Conservation (phyloP, 1,284 basidiomycete genomes). For the Marasmius fiardii region DNA sequence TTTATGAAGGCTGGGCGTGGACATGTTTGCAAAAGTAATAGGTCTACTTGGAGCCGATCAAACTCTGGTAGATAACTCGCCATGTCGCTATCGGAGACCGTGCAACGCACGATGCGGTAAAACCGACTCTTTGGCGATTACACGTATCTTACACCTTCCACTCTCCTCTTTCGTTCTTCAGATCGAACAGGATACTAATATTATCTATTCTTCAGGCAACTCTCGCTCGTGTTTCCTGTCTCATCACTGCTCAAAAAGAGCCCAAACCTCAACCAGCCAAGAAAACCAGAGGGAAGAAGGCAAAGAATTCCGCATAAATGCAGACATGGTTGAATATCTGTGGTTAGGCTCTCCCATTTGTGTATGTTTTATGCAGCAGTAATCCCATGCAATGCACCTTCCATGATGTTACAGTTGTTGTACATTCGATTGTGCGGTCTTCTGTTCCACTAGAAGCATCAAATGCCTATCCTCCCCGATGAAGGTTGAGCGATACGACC, state of each 20-base stretch:
- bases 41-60: constrained; percentile 55
- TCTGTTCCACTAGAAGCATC: not conserved
- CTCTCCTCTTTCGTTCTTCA: not conserved
- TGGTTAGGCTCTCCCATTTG: not conserved
- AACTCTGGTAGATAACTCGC: constrained; percentile 52
- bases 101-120: constrained; percentile 56
- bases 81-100: constrained; percentile 75
- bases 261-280: constrained; percentile 68
- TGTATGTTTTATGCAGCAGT: not conserved
- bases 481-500: not conserved
- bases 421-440: not conserved
- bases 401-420: not conserved
- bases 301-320: constrained; percentile 17
- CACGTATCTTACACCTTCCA: constrained; percentile 33
- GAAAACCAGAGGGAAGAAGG: constrained; percentile 79
- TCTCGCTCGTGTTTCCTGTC: constrained; percentile 78
- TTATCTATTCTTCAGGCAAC: constrained; percentile 54
- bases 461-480: not conserved
- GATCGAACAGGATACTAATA: constrained; percentile 20
- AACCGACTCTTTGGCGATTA: constrained; percentile 72
- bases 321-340: not conserved
- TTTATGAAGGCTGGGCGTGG: constrained; percentile 80
- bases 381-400: not conserved
- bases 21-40: constrained; percentile 76
- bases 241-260: constrained; percentile 69